These are phyloP conservation scores for Pythium myriotylum DNA, from an alignment of 352 stramenopile genomes.

Conservation along the genomic window DNA sequence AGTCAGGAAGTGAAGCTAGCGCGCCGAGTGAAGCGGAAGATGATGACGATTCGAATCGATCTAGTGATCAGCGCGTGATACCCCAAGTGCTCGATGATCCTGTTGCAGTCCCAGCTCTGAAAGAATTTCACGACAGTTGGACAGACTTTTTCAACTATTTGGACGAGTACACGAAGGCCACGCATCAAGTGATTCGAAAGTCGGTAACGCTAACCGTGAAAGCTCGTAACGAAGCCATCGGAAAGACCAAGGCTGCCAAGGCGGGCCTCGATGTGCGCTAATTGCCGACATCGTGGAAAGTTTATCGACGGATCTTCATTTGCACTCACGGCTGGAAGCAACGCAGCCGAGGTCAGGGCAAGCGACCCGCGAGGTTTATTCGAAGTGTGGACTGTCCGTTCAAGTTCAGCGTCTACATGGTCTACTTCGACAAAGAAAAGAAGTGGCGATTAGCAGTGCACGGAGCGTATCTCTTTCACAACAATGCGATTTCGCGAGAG, in stretches of 20 bases:
- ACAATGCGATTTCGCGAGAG: background rate
- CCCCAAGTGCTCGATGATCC: too few relatives aligned
- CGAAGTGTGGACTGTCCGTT: slow-evolving; percentile 1
- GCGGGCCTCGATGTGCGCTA: background rate
- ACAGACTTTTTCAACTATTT: too few relatives aligned
- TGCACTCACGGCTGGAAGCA: slow-evolving; percentile 1
- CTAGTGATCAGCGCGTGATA: too few relatives aligned
- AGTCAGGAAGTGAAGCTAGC: too few relatives aligned
- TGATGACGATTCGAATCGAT: too few relatives aligned
- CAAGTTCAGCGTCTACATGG: background rate
- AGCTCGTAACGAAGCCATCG: background rate
- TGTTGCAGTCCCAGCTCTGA: background rate
- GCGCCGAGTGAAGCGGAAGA: too few relatives aligned
- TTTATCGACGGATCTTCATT: background rate
- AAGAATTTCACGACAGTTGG: background rate
- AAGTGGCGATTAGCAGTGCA: slow-evolving; percentile 1
- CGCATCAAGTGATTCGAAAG: background rate
- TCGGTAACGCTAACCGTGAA: background rate
- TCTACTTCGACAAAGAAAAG: background rate
- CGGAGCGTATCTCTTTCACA: slow-evolving; percentile 1
- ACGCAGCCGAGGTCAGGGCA: background rate
- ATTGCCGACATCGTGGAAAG: background rate
- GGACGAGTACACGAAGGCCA: background rate
- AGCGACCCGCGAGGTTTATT: background rate
- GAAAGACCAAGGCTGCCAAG: background rate